phyloP scores from a whole-genome alignment of 306 rosid species.

The Quercus engelmannii region DNA sequence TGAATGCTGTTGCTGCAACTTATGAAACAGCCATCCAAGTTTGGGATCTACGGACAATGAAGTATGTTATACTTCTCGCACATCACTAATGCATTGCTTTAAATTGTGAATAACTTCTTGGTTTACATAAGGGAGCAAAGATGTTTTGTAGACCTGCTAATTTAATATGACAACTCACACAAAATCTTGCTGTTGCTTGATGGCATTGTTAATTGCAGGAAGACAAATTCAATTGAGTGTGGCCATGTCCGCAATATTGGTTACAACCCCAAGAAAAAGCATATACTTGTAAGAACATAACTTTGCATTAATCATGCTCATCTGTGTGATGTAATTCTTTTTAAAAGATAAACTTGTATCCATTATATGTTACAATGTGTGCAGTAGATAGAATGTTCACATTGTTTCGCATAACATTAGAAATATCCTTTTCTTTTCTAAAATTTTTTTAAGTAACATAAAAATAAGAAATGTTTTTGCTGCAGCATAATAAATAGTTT shows the following conservation, averaged over 20 bases:
- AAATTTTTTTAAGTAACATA: too few species aligned
- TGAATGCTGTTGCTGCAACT: constrained; percentile 77
- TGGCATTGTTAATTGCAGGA: constrained; percentile 54
- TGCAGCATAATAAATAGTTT: background rate
- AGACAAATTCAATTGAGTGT: constrained; percentile 66
- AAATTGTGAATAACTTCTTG: background rate
- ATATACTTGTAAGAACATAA: constrained; percentile 69
- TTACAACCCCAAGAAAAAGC: constrained; percentile 64
- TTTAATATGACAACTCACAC: background rate
- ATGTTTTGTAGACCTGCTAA: background rate
- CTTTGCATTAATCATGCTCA: background rate
- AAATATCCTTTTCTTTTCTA: background rate
- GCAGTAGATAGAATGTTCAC: background rate
- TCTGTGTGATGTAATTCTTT: constrained; percentile 4
- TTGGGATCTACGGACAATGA: constrained; percentile 95
- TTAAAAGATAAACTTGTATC: background rate
- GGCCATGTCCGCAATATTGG: constrained; percentile 79
- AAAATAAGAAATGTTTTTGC: too few species aligned
- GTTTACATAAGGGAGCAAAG: too few species aligned
- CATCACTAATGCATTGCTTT: background rate
- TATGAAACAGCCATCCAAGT: constrained; percentile 80
- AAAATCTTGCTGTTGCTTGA: constrained; percentile 17
- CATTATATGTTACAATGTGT: background rate
- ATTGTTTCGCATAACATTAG: background rate
- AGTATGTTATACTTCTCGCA: constrained; percentile 45